Percentiles rank a stretch among this genome's conserved stretches.
Evolutionary conservation across 768 basidiomycete genomes (phyloP).

Genomic region (Mycena galopus): DNA sequence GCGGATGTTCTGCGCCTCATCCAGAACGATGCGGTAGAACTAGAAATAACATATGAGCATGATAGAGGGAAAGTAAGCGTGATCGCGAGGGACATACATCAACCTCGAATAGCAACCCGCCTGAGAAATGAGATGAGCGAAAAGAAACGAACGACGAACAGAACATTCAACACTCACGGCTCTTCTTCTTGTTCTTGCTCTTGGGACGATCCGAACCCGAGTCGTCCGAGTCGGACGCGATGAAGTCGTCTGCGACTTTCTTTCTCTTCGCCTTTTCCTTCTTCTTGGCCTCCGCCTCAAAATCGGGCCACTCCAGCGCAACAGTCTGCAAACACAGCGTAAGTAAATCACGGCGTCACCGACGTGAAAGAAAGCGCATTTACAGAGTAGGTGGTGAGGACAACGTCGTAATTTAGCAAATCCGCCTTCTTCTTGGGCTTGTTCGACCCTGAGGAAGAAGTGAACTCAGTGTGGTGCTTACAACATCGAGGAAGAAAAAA

Average conservation of each 20-base stretch:
- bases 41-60: slow-evolving; percentile 42
- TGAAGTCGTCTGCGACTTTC: slow-evolving; percentile 46
- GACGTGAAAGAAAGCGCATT: slow-evolving; percentile 1
- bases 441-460: slow-evolving; percentile 52
- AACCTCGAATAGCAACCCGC: slow-evolving; percentile 64
- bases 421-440: slow-evolving; percentile 61
- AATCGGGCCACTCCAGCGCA: slow-evolving; percentile 70
- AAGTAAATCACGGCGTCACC: not conserved
- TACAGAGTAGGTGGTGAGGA: slow-evolving; percentile 69
- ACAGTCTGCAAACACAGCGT: slow-evolving; percentile 57
- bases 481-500: too few species aligned
- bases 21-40: slow-evolving; percentile 67
- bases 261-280: slow-evolving; percentile 50
- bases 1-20: slow-evolving; percentile 70
- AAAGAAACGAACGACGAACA: not conserved
- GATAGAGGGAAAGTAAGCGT: not conserved
- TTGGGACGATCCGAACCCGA: slow-evolving; percentile 39
- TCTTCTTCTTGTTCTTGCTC: slow-evolving; percentile 48
- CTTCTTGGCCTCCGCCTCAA: slow-evolving; percentile 61
- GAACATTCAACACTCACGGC: slow-evolving; percentile 38
- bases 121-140: slow-evolving; percentile 37
- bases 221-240: slow-evolving; percentile 54
- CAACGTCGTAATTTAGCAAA: slow-evolving; percentile 70
- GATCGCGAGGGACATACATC: slow-evolving; percentile 48
- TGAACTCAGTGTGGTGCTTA: not conserved